These are phyloP conservation scores for Hirschioporus abietinus DNA, from an alignment of 768 basidiomycete genomes.

Conservation along the genomic window DNA sequence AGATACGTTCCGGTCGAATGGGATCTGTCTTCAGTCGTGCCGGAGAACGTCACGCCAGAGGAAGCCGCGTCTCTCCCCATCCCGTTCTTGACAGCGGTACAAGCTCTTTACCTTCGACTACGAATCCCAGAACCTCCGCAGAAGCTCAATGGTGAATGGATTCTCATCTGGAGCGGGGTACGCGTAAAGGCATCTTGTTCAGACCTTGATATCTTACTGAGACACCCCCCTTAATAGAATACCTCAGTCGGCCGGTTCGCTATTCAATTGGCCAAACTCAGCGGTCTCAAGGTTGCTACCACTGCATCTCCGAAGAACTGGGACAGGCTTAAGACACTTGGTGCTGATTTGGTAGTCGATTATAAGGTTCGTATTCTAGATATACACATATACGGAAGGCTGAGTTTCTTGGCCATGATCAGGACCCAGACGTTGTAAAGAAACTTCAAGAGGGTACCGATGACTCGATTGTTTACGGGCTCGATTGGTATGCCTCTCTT, in stretches of 20 bases:
- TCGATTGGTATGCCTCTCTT: slow-evolving; percentile 12
- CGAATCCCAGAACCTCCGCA: neutral
- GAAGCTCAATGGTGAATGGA: neutral
- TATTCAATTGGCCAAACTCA: slow-evolving; percentile 35
- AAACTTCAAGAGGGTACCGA: slow-evolving; percentile 21
- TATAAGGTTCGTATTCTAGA: slow-evolving; percentile 7
- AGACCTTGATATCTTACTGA: too few relatives aligned
- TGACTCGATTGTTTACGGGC: slow-evolving; percentile 14
- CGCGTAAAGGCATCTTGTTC: neutral
- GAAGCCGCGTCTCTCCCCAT: slow-evolving; percentile 2
- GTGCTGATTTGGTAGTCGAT: slow-evolving; percentile 40
- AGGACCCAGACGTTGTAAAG: slow-evolving; percentile 20
- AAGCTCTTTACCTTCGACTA: neutral
- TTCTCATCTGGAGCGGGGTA: neutral
- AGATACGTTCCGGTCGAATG: slow-evolving; percentile 1
- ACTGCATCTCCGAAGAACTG: slow-evolving; percentile 37
- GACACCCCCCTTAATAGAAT: slow-evolving; percentile 3
- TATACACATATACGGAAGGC: neutral
- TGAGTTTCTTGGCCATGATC: neutral
- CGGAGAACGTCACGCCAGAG: neutral
- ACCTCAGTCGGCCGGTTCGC: slow-evolving; percentile 29
- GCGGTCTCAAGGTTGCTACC: slow-evolving; percentile 39
- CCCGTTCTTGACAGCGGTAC: neutral
- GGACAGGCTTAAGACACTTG: slow-evolving; percentile 31
- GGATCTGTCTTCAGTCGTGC: neutral